Evolutionary conservation across 2,329 filamentous ascomycete species (phyloP), one percentile per base, ranked within the genome.

Genomic region (Cercospora sp.): DNA sequence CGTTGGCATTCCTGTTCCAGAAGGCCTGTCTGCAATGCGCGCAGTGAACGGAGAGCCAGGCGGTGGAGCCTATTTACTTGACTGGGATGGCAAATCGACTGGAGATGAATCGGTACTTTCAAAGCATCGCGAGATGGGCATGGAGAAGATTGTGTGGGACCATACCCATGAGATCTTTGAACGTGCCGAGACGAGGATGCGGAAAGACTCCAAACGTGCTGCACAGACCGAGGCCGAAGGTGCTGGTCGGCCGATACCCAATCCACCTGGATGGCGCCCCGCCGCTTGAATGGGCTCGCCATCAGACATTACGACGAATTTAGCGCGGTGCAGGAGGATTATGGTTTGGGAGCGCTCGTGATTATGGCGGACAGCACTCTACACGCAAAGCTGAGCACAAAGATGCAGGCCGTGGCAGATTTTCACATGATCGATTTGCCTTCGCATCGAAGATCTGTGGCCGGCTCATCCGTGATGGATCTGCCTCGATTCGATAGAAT

Each of bases 61-160:
- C 4, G 78, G 77, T 57, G 79, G 79, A 6, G 77, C 77, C 0
- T 80, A 80, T 68, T 65, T 80, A 9, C 74, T 80, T 5, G 78
- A 80, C 62, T 79, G 78, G 75, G 78, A 81, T 62, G 78, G 77
- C 26, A 77, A 76, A 55, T 57, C 75, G 2, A 74, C 77, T 0
- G 79, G 78, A n/a, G 77, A 79, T 34, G 72, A 76, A 65, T 72
- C 66, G 12, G 70, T 79, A 6, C 66, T 80, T 49, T 66, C 70
- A 26, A 76, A 74, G 61, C 77, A 79, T 65, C 73, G 77, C 26
- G 77, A 76, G 10, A 68, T 74, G 63, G 76, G 73, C 8, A 66
- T 79, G 60, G 74, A 74, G 9, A 66, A 72, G 49, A 76, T 74
- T 53, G 74, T 80, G 2, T 80, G 78, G 79, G 75, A 78, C 37